Evolutionary conservation across 371 early-diverging fungal species (phyloP), one percentile per base, ranked within the genome.

Genomic region (Massospora cicadina): DNA sequence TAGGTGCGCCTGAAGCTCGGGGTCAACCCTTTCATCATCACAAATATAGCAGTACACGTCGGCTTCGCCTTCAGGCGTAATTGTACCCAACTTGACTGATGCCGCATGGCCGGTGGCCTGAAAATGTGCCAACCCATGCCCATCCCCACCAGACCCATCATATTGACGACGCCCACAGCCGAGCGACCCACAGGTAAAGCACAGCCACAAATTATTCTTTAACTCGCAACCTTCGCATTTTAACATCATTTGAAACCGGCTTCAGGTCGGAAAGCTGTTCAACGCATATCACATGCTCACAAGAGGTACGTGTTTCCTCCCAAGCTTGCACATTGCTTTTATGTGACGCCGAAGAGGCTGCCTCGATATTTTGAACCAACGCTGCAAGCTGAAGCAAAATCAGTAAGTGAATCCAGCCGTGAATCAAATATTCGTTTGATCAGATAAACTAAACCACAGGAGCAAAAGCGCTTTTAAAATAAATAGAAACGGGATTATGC

Each of bases 61-160:
- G 28, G 94, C 98, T 0, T 87, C 85, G 61, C 96, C 96, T 70
- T 95, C 96, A n/a, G 95, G 90, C 13, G 95, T 93, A 60, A 98
- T 95, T 0, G 98, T 95, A 1, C 98, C 98, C 10, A 95, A 76
- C 67, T 96, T 95, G 55, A 88, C 85, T 57, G 88, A 82, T 0
- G 93, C 84, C 10, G 80, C 79, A 71, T 99, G 99, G 0, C 83
- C 84, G 0, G 90, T 90, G 17, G 74, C 65, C 55, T 90, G 81
- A 71, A 78, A 95, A 76, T 99, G 99, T 0, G 78, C 80, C 57
- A 92, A 68, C 1, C 88, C 98, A 74, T 99, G 99, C 29, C 95
- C 91, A 73, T 99, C 98, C n/a, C 99, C 99, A n/a, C 95, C 95
- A n/a, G 84, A 74, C 1, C 99, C 99, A 57, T 92, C 98, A 72